Evolutionary conservation across 345 rosid genomes (phyloP).

Genomic region (Euphorbia pulcherrima): DNA sequence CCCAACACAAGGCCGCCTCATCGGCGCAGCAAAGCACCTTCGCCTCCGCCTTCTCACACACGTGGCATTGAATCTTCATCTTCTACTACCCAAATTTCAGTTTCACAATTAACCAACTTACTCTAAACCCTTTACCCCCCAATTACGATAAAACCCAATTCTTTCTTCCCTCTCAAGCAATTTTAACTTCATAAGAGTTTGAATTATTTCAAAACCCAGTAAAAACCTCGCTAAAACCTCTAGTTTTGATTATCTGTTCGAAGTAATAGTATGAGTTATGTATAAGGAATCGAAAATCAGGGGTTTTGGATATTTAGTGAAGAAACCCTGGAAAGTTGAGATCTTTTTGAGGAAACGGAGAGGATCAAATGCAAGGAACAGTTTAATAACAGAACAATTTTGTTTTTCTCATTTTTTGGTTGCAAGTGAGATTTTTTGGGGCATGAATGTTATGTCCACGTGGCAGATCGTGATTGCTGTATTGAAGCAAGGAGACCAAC

Average conservation of each 20-base stretch:
- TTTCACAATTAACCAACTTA: not conserved
- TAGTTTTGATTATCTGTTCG: not conserved
- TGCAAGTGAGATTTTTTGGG: not conserved
- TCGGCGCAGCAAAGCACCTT: conserved; percentile 95
- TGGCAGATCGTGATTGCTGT: not conserved
- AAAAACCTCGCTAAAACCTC: conserved; percentile 1
- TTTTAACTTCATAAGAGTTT: not conserved
- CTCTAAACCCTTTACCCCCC: not conserved
- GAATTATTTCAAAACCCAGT: not conserved
- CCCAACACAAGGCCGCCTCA: conserved; percentile 95
- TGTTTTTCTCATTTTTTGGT: not conserved
- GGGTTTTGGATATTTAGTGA: not conserved
- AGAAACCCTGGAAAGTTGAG: not conserved
- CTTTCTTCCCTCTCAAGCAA: not conserved
- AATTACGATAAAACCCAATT: no score
- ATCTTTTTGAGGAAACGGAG: conserved; percentile 4
- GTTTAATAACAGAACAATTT: not conserved
- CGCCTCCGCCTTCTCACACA: conserved; percentile 91
- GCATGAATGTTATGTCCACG: not conserved
- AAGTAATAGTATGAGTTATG: not conserved
- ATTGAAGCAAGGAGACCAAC: no score
- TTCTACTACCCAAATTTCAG: not conserved
- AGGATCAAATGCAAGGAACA: conserved; percentile 11
- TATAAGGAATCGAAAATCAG: not conserved
- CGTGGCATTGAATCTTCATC: conserved; percentile 99